Evolutionary conservation across 2,329 filamentous ascomycete species (phyloP).

Genomic region (Aspergillus japonicus): DNA sequence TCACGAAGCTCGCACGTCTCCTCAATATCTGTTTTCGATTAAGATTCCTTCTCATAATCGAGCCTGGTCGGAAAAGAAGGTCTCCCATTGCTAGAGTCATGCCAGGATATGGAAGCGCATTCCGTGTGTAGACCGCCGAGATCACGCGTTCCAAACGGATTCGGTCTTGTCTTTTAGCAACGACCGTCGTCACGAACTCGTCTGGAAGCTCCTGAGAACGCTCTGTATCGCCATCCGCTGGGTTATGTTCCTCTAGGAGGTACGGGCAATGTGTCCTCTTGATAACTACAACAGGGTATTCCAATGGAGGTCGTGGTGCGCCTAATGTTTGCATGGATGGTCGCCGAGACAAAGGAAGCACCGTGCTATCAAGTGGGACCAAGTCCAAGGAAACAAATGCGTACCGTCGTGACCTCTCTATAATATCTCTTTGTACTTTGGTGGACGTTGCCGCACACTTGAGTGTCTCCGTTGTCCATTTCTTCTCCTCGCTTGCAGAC

Average conservation of each 20-base stretch:
- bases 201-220: constrained; percentile 79
- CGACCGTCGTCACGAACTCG: constrained; percentile 66
- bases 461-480: constrained; percentile 72
- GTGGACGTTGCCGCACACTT: constrained; percentile 52
- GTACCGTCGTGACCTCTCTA: constrained; percentile 28
- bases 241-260: constrained; percentile 51
- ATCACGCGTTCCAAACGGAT: constrained; percentile 72
- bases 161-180: constrained; percentile 72
- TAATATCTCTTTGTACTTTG: constrained; percentile 50
- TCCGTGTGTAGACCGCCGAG: constrained; percentile 79
- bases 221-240: constrained; percentile 59
- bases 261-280: constrained; percentile 76
- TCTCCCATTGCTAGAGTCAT: constrained; percentile 69
- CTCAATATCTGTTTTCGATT: constrained; percentile 76
- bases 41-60: constrained; percentile 81
- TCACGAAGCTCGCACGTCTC: constrained; percentile 64
- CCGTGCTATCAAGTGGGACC: constrained; percentile 69
- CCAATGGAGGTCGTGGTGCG: constrained; percentile 67
- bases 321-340: constrained; percentile 77
- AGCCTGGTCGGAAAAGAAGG: constrained; percentile 70
- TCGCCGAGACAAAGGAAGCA: constrained; percentile 55
- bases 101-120: constrained; percentile 77
- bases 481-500: constrained; percentile 71
- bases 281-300: constrained; percentile 74
- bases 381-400: constrained; percentile 63